These are phyloP conservation scores for Rubus idaeus DNA, from an alignment of 306 rosid species.

Conservation along the genomic window DNA sequence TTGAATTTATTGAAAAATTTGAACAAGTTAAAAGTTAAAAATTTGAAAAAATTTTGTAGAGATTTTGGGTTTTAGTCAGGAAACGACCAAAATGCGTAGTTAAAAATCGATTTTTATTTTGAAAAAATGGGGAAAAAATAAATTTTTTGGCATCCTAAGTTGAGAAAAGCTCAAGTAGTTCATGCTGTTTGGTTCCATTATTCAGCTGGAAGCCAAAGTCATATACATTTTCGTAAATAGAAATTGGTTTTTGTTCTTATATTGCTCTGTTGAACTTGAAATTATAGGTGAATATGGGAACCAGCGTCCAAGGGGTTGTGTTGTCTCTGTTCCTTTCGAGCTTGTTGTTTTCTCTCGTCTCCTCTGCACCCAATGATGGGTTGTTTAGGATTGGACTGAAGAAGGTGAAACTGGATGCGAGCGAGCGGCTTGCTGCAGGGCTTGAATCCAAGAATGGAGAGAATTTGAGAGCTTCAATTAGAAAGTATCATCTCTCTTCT, in stretches of 20 bases:
- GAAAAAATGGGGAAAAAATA: too few relatives aligned
- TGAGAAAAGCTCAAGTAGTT: background rate
- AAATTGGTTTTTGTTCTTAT: background rate
- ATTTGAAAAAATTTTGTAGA: background rate
- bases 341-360: constrained; percentile 47
- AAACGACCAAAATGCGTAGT: background rate
- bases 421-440: constrained; percentile 40
- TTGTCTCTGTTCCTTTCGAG: constrained; percentile 46
- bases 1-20: background rate
- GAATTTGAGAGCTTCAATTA: constrained; percentile 31
- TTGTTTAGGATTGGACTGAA: constrained; percentile 72
- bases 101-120: too few relatives aligned
- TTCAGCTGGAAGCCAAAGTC: background rate
- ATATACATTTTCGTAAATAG: too few relatives aligned
- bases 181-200: background rate
- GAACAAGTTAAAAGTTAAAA: background rate
- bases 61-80: background rate
- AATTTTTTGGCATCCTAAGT: background rate
- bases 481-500: constrained; percentile 37
- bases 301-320: constrained; percentile 33
- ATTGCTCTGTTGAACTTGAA: constrained; percentile 12
- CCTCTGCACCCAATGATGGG: constrained; percentile 47
- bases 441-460: constrained; percentile 39
- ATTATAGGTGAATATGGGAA: constrained; percentile 60
- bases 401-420: constrained; percentile 45